phyloP scores from a whole-genome alignment of 306 rosid genomes.

The peach (Prunus persica) region DNA sequence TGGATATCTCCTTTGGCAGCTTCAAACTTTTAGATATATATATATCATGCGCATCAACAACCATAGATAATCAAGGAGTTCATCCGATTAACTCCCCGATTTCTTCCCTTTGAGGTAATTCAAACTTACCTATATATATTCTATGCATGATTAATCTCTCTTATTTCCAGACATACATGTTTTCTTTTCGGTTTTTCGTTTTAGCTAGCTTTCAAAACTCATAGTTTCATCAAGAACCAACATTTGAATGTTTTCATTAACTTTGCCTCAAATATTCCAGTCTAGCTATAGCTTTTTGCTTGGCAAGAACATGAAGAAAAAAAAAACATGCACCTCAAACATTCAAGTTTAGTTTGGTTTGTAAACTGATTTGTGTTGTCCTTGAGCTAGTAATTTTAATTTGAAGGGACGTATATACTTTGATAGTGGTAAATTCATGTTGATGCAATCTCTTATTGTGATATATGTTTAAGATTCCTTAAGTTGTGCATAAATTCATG shows the following conservation, averaged over 20 bases:
- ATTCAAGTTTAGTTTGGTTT: not conserved
- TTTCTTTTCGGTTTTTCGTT: not conserved
- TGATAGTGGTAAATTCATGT: no score
- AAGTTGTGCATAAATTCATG: not conserved
- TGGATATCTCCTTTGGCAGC: constrained; percentile 48
- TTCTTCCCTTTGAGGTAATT: not conserved
- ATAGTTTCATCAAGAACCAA: not conserved
- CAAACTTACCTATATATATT: not conserved
- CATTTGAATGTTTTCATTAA: not conserved
- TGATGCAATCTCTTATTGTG: no score
- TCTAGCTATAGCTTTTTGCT: not conserved
- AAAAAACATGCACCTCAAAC: not conserved
- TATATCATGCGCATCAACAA: constrained; percentile 1
- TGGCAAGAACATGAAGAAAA: not conserved
- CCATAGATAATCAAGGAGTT: not conserved
- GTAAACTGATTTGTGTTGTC: not conserved
- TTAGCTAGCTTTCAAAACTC: not conserved
- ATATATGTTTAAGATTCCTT: no score
- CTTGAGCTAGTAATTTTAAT: not conserved
- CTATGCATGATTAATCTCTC: not conserved
- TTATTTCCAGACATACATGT: no score
- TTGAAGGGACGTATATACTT: no score
- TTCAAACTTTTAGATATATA: not conserved
- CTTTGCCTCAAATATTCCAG: no score
- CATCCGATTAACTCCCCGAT: not conserved